Percentiles rank a stretch among this genome's conserved stretches.
phyloP scores from a whole-genome alignment of 202 grass and related monocot species.

The Musa balbisiana region DNA sequence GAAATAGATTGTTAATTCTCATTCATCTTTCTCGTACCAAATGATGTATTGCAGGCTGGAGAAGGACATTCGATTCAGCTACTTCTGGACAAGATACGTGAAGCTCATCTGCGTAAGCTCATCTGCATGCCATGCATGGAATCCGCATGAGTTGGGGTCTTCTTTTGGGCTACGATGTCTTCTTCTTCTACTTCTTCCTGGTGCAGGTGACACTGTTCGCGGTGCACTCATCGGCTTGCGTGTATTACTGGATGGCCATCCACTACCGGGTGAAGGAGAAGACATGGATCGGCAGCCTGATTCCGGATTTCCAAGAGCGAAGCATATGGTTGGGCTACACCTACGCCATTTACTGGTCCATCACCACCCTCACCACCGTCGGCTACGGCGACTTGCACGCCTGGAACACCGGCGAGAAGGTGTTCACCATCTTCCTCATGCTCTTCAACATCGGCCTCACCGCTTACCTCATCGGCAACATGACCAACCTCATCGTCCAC shows the following conservation, averaged over 20 bases:
- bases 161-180: no score
- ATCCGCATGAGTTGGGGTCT: no score
- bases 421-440: constrained; percentile 25
- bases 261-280: constrained; percentile 17
- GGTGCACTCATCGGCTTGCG: constrained; percentile 36
- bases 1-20: no score
- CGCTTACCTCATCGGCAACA: constrained; percentile 26
- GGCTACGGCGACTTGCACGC: constrained; percentile 26
- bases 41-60: constrained; percentile 34
- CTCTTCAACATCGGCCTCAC: constrained; percentile 29
- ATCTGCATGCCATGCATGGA: neutral
- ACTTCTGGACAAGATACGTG: constrained; percentile 36
- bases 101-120: constrained; percentile 41
- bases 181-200: no score
- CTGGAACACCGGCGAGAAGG: constrained; percentile 19
- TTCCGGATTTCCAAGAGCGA: constrained; percentile 25
- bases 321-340: constrained; percentile 48
- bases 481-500: constrained; percentile 29
- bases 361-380: constrained; percentile 41
- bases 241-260: constrained; percentile 39
- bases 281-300: constrained; percentile 51
- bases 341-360: constrained; percentile 29
- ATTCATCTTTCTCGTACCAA: neutral
- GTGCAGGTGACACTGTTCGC: constrained; percentile 39
- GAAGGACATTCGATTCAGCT: constrained; percentile 48